Evolutionary conservation across 1,284 basidiomycete genomes (phyloP), one percentile per base, ranked within the genome.

Genomic region (Coniferiporia sulphurascens): DNA sequence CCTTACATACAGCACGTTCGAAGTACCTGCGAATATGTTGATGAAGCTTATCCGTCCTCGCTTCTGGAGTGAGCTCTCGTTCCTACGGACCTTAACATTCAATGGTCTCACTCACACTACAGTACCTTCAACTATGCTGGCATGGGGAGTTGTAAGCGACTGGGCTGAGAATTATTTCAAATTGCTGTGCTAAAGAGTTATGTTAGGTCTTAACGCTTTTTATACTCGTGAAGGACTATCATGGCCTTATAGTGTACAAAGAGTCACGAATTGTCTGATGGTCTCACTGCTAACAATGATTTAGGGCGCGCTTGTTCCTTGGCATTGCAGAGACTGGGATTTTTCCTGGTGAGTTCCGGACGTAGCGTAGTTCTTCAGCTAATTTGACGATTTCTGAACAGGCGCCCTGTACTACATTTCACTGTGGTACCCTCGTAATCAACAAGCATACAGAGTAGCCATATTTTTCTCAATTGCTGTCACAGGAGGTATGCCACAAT

Each of bases 391-490:
- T 34, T 12, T 27, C 12, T 13, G n/a, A 15, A 53, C 53, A 9
- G 58, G 77, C 56, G 73, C 83, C 56, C 78, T 74, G 0, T 85
- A 80, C 61, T 83, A 83, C 64, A 73, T 82, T 46, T 79, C 79
- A 12, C 64, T 80, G 45, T 82, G 81, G 82, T 84, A 84, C 60
- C 76, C 79, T 9, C 70, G 76, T 35, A 70, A 70, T 19, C 81
- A 83, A 62, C 73, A 78, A 17, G 79, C 77, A n/a, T 69, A 67
- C 55, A 74, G 82, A 21, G 75, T 83, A 41, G 81, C 82, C 2
- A 77, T 84, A 48, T 83, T 84, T 71, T 82, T 83, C 69, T 82
- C 82, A 15, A 80, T 81, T 38, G 80, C 82, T 10, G 82, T 80
- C 1, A 60, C 81, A 44, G 78, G 81, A n/a, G 82, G 77, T 66